phyloP scores from a whole-genome alignment of 805 yeast genomes.

The Saturnispora serradocipensis region DNA sequence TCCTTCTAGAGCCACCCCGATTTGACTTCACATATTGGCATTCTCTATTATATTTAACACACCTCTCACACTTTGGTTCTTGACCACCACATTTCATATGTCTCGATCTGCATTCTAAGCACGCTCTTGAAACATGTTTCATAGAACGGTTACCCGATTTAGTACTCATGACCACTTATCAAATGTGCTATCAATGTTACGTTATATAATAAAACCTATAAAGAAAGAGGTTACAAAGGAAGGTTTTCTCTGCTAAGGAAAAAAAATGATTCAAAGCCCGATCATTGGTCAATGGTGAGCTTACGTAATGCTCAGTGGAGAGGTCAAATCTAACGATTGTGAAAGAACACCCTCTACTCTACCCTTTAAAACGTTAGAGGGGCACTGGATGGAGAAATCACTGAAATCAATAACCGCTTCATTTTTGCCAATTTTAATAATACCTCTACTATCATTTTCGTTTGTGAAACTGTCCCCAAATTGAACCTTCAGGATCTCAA shows the following conservation, averaged over 20 bases:
- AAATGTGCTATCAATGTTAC: not conserved
- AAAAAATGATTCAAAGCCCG: constrained; percentile 8
- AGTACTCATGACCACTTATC: not conserved
- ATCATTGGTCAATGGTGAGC: not conserved
- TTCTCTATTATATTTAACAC: constrained; percentile 26
- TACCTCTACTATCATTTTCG: constrained; percentile 39
- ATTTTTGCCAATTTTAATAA: constrained; percentile 62
- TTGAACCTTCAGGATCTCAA: constrained; percentile 51
- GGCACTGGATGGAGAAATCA: constrained; percentile 57
- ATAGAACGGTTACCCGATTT: not conserved
- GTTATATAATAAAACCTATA: not conserved
- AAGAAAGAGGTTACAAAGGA: not conserved
- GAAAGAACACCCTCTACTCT: constrained; percentile 74
- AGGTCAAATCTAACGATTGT: constrained; percentile 71
- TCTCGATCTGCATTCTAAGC: constrained; percentile 42
- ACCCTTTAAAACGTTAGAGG: constrained; percentile 66
- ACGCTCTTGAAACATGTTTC: constrained; percentile 40
- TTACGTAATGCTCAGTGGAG: constrained; percentile 51
- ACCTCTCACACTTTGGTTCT: constrained; percentile 37
- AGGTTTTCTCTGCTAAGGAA: not conserved
- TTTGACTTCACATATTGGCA: constrained; percentile 44
- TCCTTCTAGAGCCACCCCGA: constrained; percentile 45
- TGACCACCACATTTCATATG: constrained; percentile 44
- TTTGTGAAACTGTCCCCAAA: constrained; percentile 69
- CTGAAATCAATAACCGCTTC: constrained; percentile 61